Conservation (phyloP, 192 early-diverging fungal genomes). For the Coemansia sp. region DNA sequence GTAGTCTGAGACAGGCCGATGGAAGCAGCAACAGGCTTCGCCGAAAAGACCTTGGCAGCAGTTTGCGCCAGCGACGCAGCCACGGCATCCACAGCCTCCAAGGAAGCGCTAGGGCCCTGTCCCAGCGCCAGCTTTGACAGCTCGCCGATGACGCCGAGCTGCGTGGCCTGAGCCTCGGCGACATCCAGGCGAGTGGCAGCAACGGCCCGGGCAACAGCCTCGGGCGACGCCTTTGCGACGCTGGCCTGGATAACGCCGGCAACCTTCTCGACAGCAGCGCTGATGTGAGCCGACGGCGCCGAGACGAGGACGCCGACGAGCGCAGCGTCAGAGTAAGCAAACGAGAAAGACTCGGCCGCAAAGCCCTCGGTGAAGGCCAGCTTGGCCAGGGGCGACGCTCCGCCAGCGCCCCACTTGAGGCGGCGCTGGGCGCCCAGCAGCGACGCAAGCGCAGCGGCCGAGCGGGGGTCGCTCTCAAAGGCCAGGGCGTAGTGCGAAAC, state of each 20-base stretch:
- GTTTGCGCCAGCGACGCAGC: slow-evolving; percentile 19
- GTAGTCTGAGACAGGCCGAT: slow-evolving; percentile 49
- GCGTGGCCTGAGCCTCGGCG: slow-evolving; percentile 25
- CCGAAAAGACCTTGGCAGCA: slow-evolving; percentile 30
- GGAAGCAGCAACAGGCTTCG: slow-evolving; percentile 47
- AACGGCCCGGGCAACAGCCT: slow-evolving; percentile 67
- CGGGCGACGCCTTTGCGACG: slow-evolving; percentile 57
- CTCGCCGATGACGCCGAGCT: slow-evolving; percentile 25
- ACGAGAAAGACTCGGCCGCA: slow-evolving; percentile 75
- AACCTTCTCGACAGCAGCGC: slow-evolving; percentile 64
- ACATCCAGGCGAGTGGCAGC: slow-evolving; percentile 42
- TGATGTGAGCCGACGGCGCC: slow-evolving; percentile 59
- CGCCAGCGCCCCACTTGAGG: slow-evolving; percentile 68
- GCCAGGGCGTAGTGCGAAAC: slow-evolving; percentile 78
- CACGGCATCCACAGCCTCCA: slow-evolving; percentile 31
- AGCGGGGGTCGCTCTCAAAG: slow-evolving; percentile 75
- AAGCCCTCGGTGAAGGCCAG: slow-evolving; percentile 62
- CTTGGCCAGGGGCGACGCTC: slow-evolving; percentile 66
- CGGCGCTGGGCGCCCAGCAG: slow-evolving; percentile 65
- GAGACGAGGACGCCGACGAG: slow-evolving; percentile 84
- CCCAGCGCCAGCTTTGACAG: slow-evolving; percentile 32
- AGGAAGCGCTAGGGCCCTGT: slow-evolving; percentile 18
- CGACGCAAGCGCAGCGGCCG: slow-evolving; percentile 64
- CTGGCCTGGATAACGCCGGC: slow-evolving; percentile 63
- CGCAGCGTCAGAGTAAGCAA: slow-evolving; percentile 88